Evolutionary conservation across 2,329 filamentous ascomycete species (phyloP), one percentile per base, ranked within the genome.

Genomic region (Paracamarosporium sp.): DNA sequence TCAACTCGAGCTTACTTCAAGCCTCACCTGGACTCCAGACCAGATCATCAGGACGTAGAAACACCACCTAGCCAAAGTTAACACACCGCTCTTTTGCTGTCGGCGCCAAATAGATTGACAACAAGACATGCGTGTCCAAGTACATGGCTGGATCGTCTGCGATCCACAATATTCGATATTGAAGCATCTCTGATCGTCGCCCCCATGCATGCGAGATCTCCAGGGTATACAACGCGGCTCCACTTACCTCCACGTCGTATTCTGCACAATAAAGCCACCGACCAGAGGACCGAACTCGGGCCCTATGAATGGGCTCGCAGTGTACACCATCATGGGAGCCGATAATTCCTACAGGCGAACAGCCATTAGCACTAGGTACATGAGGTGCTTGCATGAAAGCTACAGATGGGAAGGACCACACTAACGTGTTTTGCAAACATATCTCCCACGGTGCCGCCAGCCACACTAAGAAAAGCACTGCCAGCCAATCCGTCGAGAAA

Each of bases 361-460:
- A 69, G 61, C 58, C 30, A 30, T 44, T 43, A 44, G 50, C 27
- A 28, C 31, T 30, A 40, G 33, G 41, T 46, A 51, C 36, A n/a
- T 30, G 24, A 33, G 20, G 12, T 43, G 43, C 41, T 28, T 53
- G 55, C 56, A 55, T 17, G 43, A 17, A 33, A 55, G 33, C 28
- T 41, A 24, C 25, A 52, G 40, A 44, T 20, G 35, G 20, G 33
- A 48, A 20, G 31, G 25, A 33, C 46, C 27, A 47, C 13, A 69
- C 68, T 61, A 44, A 75, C 73, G 56, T 74, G 69, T 63, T 65
- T 74, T 17, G 66, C 70, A 58, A 74, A 75, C 71, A 75, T 72
- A 51, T 96, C 93, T 31, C 92, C 90, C 15, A 96, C 91, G 0
- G 91, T 96, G 12, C 92, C 92, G 38, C 92, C 93, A 0, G 92